Evolutionary conservation across 257 asterid species (phyloP), one percentile per base, ranked within the genome.

Genomic region (Marsdenia floribunda): DNA sequence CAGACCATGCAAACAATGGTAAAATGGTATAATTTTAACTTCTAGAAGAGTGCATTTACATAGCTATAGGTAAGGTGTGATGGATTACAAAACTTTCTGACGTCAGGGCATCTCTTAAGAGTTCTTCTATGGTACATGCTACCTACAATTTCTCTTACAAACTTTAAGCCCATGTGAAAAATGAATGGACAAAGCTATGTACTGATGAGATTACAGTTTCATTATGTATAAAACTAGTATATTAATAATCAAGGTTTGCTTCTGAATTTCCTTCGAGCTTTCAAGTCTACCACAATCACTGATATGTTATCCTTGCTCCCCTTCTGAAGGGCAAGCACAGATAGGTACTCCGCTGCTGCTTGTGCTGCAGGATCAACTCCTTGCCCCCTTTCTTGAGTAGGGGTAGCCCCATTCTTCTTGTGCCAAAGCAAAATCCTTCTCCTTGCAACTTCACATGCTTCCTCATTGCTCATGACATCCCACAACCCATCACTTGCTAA

Each of bases 321-420:
- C 75, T 80, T 91, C 68, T 90, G 92, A 71, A 89, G 79, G 46
- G 97, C 97, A 33, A 88, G 81, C 52, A 78, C 76, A 5, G 91
- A 82, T 3, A 91, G 89, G 85, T 87, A 87, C 68, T 90, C 97
- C 0, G 97, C 97, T 2, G 97, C 97, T 33, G 92, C 89, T 84
- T 91, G 94, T 6, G 96, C 89, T n/a, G 97, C 97, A 38, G 87
- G 96, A 79, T 91, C 96, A 1, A 81, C 85, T 65, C 90, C 96
- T 10, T 70, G 82, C 63, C 97, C 97, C 82, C 94, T 78, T 3
- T 82, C 85, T 1, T 14, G 65, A n/a, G 80, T 80, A 38, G 86
- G 81, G 75, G 75, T 80, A 1, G 76, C 24, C 55, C 89, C 94
- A 9, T 91, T 87, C 83, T 83, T 85, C 79, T 86, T 91, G 89